Evolutionary conservation across 2,329 filamentous ascomycete genomes (phyloP), one percentile per base, ranked within the genome.

Genomic region (Curvularia spicifera): DNA sequence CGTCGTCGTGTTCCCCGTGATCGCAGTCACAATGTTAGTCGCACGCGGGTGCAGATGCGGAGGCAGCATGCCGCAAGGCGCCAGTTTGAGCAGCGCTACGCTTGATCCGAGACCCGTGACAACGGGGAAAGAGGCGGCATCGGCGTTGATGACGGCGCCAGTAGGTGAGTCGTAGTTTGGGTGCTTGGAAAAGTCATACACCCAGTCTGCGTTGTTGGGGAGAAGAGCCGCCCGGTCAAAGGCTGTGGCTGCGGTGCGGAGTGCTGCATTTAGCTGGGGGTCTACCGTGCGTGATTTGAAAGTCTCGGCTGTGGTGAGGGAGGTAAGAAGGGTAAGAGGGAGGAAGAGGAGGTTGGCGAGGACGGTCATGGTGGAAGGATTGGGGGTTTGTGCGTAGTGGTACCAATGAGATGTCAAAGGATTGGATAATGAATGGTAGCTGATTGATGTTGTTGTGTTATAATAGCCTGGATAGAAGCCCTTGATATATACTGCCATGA

Each of bases 11-110:
- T 78, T 81, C n/a, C 82, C 82, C 18, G 72, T 69, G 20, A 83
- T 71, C 0, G 79, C 78, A 5, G 83, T 77, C 12, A 84, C 82
- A 37, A 79, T 77, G 60, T 85, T 85, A 22, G 77, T 76, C 2
- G 80, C 83, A 6, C 82, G 75, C 1, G 81, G 80, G 60, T 85
- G 83, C 24, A 78, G 74, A 64, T 84, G 83, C 5, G 81, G 79
- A 13, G 82, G 80, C 15, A 84, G 74, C 78, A 84, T 83, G 15
- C 79, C 78, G 65, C 82, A 84, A 3, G 82, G 81, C 0, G 82
- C 83, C 7, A 84, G 76, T 59, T 71, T 74, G 29, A 82, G 67
- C 44, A 81, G 72, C 6, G 77, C 80, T 68, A 82, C 67, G 13
- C 80, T 83, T 72, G 84, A 79, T 39, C 80, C 80, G 33, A 81